These are phyloP conservation scores for Elsinoe perseae DNA, from an alignment of 2,329 filamentous ascomycete genomes.

Conservation along the genomic window DNA sequence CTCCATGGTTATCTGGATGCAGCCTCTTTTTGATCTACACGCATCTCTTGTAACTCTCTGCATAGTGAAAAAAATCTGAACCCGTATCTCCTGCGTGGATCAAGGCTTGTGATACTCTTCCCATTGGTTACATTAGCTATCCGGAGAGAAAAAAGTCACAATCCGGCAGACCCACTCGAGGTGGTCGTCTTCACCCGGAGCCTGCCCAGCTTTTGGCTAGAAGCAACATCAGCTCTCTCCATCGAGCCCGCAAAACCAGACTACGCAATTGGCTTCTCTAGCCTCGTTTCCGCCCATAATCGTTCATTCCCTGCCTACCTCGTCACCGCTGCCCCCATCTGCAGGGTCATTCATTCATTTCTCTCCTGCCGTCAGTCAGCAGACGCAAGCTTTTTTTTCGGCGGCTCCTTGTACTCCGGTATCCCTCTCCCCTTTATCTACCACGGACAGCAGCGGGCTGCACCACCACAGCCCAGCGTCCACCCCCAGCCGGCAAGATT, in stretches of 20 bases:
- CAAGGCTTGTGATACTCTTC: not conserved
- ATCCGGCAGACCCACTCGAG: not conserved
- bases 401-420: too few relatives aligned
- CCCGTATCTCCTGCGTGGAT: not conserved
- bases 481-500: slow-evolving; percentile 70
- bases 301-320: not conserved
- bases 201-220: not conserved
- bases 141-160: not conserved
- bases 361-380: not conserved
- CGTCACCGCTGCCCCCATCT: not conserved
- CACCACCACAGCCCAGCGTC: slow-evolving; percentile 58
- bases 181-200: not conserved
- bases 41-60: not conserved
- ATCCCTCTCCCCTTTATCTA: not conserved
- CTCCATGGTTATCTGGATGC: not conserved
- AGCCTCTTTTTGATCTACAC: not conserved
- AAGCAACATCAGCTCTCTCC: not conserved
- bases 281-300: not conserved
- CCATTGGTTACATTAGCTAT: not conserved
- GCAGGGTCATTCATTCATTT: slow-evolving; percentile 11
- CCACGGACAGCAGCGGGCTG: slow-evolving; percentile 41
- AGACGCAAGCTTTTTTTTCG: not conserved
- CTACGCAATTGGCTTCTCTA: slow-evolving; percentile 13
- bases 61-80: not conserved
- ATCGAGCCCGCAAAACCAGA: not conserved